phyloP scores from a whole-genome alignment of 345 rosid species.

The Citrus sp. region DNA sequence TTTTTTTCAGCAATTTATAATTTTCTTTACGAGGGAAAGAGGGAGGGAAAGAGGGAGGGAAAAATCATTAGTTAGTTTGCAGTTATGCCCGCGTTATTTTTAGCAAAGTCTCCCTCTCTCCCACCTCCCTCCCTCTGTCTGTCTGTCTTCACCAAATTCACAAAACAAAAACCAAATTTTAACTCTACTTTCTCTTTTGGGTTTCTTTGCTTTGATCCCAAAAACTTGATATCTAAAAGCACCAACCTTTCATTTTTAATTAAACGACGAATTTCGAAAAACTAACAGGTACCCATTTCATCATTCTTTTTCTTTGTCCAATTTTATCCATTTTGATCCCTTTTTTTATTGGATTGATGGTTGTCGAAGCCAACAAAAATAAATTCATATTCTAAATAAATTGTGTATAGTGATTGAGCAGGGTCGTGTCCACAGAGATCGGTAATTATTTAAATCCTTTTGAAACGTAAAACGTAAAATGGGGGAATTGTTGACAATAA shows the following conservation, averaged over 20 bases:
- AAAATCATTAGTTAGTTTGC: slow-evolving; percentile 17
- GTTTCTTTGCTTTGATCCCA: neutral
- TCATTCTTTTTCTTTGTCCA: neutral
- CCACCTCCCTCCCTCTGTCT: slow-evolving; percentile 18
- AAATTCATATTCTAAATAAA: too few relatives aligned
- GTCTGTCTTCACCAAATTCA: slow-evolving; percentile 22
- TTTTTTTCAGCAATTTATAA: too few relatives aligned
- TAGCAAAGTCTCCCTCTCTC: slow-evolving; percentile 19
- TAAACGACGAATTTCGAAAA: slow-evolving; percentile 6
- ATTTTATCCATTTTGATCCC: neutral
- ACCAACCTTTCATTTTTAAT: neutral
- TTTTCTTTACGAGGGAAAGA: too few relatives aligned
- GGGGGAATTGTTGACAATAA: too few relatives aligned
- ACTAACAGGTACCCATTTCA: slow-evolving; percentile 24
- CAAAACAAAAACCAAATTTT: slow-evolving; percentile 7
- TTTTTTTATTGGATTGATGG: neutral
- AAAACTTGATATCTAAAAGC: neutral
- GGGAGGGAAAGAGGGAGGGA: too few relatives aligned
- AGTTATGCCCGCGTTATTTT: slow-evolving; percentile 34
- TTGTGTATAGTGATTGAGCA: too few relatives aligned
- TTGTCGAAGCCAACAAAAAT: too few relatives aligned
- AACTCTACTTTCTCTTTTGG: slow-evolving; percentile 14
- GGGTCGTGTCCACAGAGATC: too few relatives aligned
- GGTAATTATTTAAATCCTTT: too few relatives aligned
- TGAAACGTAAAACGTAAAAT: too few relatives aligned